Percentiles rank a stretch among this genome's conserved stretches.
Evolutionary conservation across 805 yeast species (phyloP).

Genomic region (Pichia californica): DNA sequence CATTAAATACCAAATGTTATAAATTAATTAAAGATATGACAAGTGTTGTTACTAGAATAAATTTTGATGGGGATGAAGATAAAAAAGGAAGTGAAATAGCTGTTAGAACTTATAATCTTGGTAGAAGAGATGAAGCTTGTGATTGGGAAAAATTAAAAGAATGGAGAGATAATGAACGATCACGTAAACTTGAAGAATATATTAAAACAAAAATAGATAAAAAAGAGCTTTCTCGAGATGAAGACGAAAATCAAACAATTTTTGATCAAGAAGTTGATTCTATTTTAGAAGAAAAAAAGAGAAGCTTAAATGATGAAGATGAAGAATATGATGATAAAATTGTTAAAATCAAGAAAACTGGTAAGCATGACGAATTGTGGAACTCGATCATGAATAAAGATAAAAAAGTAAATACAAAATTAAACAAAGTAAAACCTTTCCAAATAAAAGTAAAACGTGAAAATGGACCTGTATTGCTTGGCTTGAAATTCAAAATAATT

Average conservation of each 20-base stretch:
- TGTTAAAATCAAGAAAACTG: conserved; percentile 12
- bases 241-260: not conserved
- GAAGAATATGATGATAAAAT: not conserved
- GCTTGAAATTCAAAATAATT: conserved; percentile 13
- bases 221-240: too few species aligned
- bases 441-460: not conserved
- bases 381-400: conserved; percentile 19
- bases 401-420: conserved; percentile 1
- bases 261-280: not conserved
- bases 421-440: not conserved
- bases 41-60: conserved; percentile 33
- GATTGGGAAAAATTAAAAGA: conserved; percentile 12
- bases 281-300: not conserved
- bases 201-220: conserved; percentile 2
- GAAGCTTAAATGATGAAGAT: not conserved
- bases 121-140: conserved; percentile 14
- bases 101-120: conserved; percentile 13
- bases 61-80: conserved; percentile 15
- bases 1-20: conserved; percentile 36
- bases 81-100: conserved; percentile 3
- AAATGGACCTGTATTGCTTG: conserved; percentile 14
- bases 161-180: conserved; percentile 11
- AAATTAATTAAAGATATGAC: conserved; percentile 26
- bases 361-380: conserved; percentile 15
- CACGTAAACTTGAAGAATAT: conserved; percentile 7